Conservation (phyloP, 345 rosid genomes). For the Passiflora organensis region DNA sequence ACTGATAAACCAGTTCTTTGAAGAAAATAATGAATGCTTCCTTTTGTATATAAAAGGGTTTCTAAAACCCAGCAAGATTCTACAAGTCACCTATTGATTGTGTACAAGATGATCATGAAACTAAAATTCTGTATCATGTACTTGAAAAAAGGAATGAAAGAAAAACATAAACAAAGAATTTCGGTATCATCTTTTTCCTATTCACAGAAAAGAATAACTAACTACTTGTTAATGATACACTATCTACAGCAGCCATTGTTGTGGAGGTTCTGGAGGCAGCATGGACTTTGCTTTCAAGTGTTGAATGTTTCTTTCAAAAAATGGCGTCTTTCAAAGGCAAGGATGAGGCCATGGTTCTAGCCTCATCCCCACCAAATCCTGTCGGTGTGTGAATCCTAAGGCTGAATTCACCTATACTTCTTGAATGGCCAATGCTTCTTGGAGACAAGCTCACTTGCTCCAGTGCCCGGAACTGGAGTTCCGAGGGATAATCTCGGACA, state of each 20-base stretch:
- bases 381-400: constrained; percentile 6
- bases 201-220: constrained; percentile 62
- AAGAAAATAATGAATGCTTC: neutral
- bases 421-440: constrained; percentile 25
- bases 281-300: too few relatives aligned
- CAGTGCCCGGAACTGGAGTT: constrained; percentile 75
- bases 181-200: constrained; percentile 41
- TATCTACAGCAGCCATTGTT: too few relatives aligned
- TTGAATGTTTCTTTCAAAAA: too few relatives aligned
- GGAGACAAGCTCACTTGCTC: constrained; percentile 89
- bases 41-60: constrained; percentile 18
- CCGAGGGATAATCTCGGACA: constrained; percentile 80
- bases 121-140: constrained; percentile 8
- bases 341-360: neutral
- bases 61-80: constrained; percentile 17
- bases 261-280: too few relatives aligned
- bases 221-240: too few relatives aligned
- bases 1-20: too few relatives aligned
- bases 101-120: constrained; percentile 13
- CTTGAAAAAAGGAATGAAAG: constrained; percentile 3
- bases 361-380: constrained; percentile 5
- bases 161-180: constrained; percentile 39
- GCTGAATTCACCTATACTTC: constrained; percentile 11
- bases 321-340: too few relatives aligned
- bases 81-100: constrained; percentile 15